phyloP scores from a whole-genome alignment of 495 filamentous ascomycete species.

The Penicillium waksmanii region DNA sequence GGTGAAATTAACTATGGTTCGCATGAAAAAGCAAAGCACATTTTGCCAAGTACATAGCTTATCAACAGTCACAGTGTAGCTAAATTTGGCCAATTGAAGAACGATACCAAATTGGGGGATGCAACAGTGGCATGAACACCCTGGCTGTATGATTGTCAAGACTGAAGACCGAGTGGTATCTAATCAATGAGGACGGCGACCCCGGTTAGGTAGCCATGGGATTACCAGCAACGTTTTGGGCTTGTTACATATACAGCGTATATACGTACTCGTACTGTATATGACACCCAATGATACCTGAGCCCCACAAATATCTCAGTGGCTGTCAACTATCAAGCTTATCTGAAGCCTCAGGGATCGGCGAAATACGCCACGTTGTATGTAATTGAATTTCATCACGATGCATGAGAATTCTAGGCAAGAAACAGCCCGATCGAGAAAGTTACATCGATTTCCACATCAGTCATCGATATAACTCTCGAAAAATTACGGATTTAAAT shows the following conservation, averaged over 20 bases:
- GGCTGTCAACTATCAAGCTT: constrained; percentile 4
- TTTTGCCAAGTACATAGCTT: too few relatives aligned
- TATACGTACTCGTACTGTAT: neutral
- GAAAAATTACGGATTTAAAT: neutral
- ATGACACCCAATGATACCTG: neutral
- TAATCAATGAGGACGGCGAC: too few relatives aligned
- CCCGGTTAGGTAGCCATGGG: too few relatives aligned
- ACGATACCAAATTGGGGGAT: too few relatives aligned
- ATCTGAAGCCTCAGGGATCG: constrained; percentile 3
- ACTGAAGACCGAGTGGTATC: neutral
- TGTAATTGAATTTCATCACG: neutral
- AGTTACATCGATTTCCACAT: too few relatives aligned
- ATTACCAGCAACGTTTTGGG: neutral
- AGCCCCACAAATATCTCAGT: neutral
- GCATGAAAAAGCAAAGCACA: neutral
- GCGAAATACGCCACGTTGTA: neutral
- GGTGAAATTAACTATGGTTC: neutral
- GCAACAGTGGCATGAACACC: neutral
- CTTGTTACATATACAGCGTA: neutral
- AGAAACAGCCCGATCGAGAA: neutral
- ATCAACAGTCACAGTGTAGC: too few relatives aligned
- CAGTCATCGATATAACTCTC: too few relatives aligned
- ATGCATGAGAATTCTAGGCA: neutral
- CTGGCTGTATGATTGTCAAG: neutral
- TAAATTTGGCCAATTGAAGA: too few relatives aligned